Conservation (phyloP, 257 asterid species). For the Linaria vulgaris region DNA sequence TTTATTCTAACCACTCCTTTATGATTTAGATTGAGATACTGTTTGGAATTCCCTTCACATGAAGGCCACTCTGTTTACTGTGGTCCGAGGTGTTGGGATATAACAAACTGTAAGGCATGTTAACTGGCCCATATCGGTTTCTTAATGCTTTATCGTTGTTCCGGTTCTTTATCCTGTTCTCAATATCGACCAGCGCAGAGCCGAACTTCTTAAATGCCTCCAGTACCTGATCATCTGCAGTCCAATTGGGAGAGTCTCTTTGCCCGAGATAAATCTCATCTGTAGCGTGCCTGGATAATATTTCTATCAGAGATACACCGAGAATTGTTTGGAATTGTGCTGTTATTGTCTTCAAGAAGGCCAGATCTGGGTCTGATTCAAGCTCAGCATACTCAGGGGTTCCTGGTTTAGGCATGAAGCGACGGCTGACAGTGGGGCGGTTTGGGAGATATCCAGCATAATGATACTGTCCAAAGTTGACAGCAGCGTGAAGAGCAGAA, state of each 20-base stretch:
- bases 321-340: constrained; percentile 32
- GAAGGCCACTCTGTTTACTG: constrained; percentile 27
- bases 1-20: no score
- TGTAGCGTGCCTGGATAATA: constrained; percentile 33
- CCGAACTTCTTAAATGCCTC: no score
- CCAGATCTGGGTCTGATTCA: no score
- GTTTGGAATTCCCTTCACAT: constrained; percentile 41
- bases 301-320: constrained; percentile 33
- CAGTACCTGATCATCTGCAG: no score
- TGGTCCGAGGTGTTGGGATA: constrained; percentile 28
- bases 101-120: constrained; percentile 36
- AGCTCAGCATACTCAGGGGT: no score
- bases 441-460: constrained; percentile 40
- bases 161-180: constrained; percentile 29
- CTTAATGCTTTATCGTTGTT: constrained; percentile 30
- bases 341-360: no score
- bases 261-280: constrained; percentile 40
- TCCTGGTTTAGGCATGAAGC: constrained; percentile 34
- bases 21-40: constrained; percentile 34
- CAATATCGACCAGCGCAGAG: constrained; percentile 24
- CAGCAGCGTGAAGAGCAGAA: constrained; percentile 41
- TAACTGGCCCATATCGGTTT: no score
- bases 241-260: constrained; percentile 38
- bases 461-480: constrained; percentile 38
- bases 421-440: constrained; percentile 36